These are phyloP conservation scores for Kernera saxatilis DNA, from an alignment of 345 rosid species.

Conservation along the genomic window DNA sequence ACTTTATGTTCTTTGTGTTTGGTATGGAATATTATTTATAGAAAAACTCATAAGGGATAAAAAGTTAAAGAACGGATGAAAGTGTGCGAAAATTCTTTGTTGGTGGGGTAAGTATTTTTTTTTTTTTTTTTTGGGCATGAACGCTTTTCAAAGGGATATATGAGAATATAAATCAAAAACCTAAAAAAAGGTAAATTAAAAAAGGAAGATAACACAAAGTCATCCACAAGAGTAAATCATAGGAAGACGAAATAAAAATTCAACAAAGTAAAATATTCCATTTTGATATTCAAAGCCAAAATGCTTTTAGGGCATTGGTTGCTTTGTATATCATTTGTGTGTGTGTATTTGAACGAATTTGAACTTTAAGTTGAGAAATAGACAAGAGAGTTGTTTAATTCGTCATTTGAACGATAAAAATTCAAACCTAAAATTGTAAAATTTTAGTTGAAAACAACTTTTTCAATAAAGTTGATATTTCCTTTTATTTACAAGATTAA, in stretches of 20 bases:
- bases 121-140: conserved; percentile 4
- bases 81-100: conserved; percentile 9
- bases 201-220: conserved; percentile 9
- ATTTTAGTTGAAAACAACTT: neutral
- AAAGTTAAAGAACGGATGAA: conserved; percentile 11
- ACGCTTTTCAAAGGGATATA: conserved; percentile 6
- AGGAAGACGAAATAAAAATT: conserved; percentile 2
- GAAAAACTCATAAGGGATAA: neutral
- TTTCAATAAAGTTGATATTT: too few species aligned
- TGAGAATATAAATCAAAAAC: conserved; percentile 8
- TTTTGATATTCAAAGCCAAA: conserved; percentile 24
- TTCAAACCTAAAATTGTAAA: neutral
- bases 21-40: neutral
- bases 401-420: neutral
- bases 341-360: neutral
- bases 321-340: neutral
- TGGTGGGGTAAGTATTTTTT: conserved; percentile 11
- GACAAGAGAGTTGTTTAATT: neutral
- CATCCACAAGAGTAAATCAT: conserved; percentile 16
- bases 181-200: neutral
- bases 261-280: conserved; percentile 25
- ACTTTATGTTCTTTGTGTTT: neutral
- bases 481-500: too few species aligned
- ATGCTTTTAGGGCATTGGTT: conserved; percentile 1
- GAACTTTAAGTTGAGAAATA: neutral